These are phyloP conservation scores for Taiozyma onychis DNA, from an alignment of 1,139 yeast genomes.

Conservation along the genomic window DNA sequence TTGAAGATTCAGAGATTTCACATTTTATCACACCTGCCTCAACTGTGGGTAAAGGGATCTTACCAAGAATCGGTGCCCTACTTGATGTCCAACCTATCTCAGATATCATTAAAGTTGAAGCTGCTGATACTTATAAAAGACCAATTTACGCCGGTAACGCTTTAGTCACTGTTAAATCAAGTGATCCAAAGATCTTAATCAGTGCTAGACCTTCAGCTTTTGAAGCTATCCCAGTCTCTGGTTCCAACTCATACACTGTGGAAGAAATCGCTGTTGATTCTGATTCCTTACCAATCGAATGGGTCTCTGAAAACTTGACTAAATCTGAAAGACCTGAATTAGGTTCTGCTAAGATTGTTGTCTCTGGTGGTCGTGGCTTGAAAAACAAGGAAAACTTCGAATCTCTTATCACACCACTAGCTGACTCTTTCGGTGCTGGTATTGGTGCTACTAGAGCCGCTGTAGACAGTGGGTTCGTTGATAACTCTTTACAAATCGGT, in stretches of 20 bases:
- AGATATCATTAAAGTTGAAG: conserved; percentile 66
- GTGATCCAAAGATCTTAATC: conserved; percentile 58
- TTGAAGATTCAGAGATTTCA: conserved; percentile 40
- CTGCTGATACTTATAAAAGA: conserved; percentile 71
- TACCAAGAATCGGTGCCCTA: conserved; percentile 84
- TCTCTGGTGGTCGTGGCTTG: conserved; percentile 93
- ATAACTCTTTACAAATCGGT: conserved; percentile 96
- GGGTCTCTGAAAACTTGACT: conserved; percentile 67
- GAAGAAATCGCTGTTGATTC: conserved; percentile 43
- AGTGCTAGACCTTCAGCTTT: conserved; percentile 88
- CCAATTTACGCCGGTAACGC: conserved; percentile 98
- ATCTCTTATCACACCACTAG: conserved; percentile 71
- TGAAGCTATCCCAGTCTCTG: conserved; percentile 43
- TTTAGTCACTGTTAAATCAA: conserved; percentile 70
- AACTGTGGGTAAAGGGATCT: conserved; percentile 77
- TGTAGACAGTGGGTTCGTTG: conserved; percentile 93
- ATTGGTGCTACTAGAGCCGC: conserved; percentile 99
- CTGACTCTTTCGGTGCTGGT: conserved; percentile 81
- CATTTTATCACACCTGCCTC: conserved; percentile 82
- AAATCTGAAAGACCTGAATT: conserved; percentile 89
- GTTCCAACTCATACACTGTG: conserved; percentile 37
- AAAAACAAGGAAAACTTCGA: conserved; percentile 88
- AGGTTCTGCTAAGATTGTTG: conserved; percentile 73
- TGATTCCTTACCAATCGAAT: conserved; percentile 30
- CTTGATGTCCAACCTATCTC: conserved; percentile 85